Evolutionary conservation across 306 rosid species (phyloP).

Genomic region (Casuarina cunninghamiana): DNA sequence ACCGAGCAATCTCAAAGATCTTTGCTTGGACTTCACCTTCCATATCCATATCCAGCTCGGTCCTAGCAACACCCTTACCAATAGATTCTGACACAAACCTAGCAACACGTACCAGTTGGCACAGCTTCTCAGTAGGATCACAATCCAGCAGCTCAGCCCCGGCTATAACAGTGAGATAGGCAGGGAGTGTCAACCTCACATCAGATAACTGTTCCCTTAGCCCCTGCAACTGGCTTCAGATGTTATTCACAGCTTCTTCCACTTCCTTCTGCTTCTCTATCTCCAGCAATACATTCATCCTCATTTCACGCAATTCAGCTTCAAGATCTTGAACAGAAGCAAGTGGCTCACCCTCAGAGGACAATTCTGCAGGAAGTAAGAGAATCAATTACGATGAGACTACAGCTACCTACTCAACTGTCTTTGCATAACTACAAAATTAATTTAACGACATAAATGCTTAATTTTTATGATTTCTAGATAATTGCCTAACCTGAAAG

Average conservation of each 20-base stretch:
- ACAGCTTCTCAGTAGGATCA: conserved; percentile 64
- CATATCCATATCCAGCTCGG: conserved; percentile 82
- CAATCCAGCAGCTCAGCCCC: conserved; percentile 46
- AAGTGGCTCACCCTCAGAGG: conserved; percentile 56
- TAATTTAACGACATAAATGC: not conserved
- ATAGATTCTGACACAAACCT: conserved; percentile 73
- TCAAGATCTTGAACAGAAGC: conserved; percentile 43
- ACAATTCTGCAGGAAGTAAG: conserved; percentile 55
- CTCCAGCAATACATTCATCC: conserved; percentile 67
- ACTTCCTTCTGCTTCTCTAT: conserved; percentile 84
- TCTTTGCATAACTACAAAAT: not conserved
- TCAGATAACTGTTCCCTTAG: conserved; percentile 59
- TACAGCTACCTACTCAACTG: conserved; percentile 1
- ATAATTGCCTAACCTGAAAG: not conserved
- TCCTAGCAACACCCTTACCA: conserved; percentile 79
- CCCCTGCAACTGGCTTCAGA: conserved; percentile 70
- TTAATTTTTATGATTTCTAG: not conserved
- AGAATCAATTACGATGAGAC: conserved; percentile 24
- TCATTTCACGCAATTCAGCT: conserved; percentile 71
- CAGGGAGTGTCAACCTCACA: conserved; percentile 70
- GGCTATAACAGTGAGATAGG: conserved; percentile 39
- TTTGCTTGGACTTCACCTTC: conserved; percentile 71
- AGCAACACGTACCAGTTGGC: conserved; percentile 76
- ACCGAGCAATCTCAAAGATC: conserved; percentile 90
- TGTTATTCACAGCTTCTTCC: conserved; percentile 64